Base-by-base conservation (phyloP, 129 eudicot genomes). In the Arctium lappa region DNA sequence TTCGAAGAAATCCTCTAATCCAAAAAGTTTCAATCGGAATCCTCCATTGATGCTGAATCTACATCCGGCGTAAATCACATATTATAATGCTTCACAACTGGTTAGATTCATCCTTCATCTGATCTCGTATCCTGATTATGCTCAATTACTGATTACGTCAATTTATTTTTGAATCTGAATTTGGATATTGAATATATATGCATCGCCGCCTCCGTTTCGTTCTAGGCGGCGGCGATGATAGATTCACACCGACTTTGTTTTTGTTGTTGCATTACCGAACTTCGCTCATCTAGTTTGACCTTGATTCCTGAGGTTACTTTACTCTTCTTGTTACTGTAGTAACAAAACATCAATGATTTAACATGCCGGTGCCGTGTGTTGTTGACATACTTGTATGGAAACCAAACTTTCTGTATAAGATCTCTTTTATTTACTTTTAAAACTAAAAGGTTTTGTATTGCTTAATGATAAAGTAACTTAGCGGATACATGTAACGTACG, bases 271-370 rank as follows among this genome's bases (percentile, higher is more conserved):
- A 38, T 53, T 31, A 70, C 82, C 27, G 22, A 82, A 75, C 68
- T 48, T 76, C 36, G 73, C 33, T 77, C 72, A 69, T 69, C 62
- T 76, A 69, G 33, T 34, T 82, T 82, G 76, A 76, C 86, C 76
- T 22, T 22, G 27, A 22, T 22, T 22, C 27, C 27, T 22, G 27
- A 22, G 27, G 27, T 76, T 48, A 79, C 66, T 31, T 69, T 40
- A 16, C 27, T 30, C 65, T 15, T 53, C 65, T 73, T 73, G 30
- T 39, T 5, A 73, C 77, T 40, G 77, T 39, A 39, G 60, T 16
- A 27, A 73, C 77, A 73, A 33, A 50, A 48, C 71, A n/a, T 18
- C 40, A 62, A 46, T 76, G 2, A 22, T 8, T 46, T 75, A 42
- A 48, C 69, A 22, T 68, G 16, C 8, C 30, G 76, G 56, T 46